phyloP scores from a whole-genome alignment of 2,329 filamentous ascomycete genomes.

The Ilyonectria mors-panacis region DNA sequence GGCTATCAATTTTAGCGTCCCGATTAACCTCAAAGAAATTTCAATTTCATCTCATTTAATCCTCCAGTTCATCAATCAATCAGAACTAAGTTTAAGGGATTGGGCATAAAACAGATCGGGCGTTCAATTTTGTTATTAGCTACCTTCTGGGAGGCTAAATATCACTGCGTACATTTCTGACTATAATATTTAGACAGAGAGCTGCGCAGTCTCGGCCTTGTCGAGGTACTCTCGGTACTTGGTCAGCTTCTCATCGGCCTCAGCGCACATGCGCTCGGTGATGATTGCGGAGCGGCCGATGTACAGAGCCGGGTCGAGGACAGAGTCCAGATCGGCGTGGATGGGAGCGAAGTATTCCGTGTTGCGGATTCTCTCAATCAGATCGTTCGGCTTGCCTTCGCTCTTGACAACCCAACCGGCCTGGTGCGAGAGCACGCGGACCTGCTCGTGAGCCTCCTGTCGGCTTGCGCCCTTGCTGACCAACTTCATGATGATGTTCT shows the following conservation, averaged over 20 bases:
- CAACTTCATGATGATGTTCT: constrained; percentile 42
- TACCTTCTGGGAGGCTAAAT: background rate
- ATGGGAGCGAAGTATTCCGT: constrained; percentile 41
- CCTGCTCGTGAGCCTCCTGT: constrained; percentile 43
- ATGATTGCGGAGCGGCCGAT: constrained; percentile 34
- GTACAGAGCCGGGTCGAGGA: constrained; percentile 37
- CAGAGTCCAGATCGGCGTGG: constrained; percentile 37
- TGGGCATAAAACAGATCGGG: too few species aligned
- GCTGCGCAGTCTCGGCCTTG: constrained; percentile 31
- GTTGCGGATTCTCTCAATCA: constrained; percentile 37
- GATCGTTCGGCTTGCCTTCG: constrained; percentile 39
- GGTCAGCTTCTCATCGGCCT: constrained; percentile 34
- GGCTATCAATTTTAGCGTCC: background rate
- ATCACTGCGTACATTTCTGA: background rate
- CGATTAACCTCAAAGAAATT: background rate
- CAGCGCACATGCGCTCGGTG: constrained; percentile 36
- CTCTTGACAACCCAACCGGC: constrained; percentile 36
- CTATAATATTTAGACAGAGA: constrained; percentile 24
- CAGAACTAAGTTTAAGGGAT: background rate
- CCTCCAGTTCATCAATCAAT: background rate
- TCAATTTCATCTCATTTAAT: background rate
- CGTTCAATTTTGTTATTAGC: background rate
- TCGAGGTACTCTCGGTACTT: constrained; percentile 33
- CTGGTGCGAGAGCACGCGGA: constrained; percentile 41
- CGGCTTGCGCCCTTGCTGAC: constrained; percentile 33